Evolutionary conservation across 805 yeast genomes (phyloP).

Genomic region (Wickerhamiella azymoides): DNA sequence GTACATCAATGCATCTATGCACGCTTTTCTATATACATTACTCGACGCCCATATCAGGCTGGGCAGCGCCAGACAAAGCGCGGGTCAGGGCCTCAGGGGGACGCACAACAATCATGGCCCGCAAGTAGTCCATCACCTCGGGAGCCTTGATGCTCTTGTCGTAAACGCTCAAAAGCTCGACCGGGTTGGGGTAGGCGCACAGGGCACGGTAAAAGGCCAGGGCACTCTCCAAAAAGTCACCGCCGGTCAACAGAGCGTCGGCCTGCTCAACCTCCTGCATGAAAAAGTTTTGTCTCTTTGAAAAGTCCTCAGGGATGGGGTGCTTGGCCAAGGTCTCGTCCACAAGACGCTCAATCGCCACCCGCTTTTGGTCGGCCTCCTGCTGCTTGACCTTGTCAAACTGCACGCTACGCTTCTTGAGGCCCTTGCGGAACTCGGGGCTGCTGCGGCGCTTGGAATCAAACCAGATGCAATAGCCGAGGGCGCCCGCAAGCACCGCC

Average conservation of each 20-base stretch:
- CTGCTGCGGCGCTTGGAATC: conserved; percentile 84
- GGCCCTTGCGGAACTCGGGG: conserved; percentile 62
- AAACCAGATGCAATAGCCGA: conserved; percentile 65
- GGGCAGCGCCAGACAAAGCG: conserved; percentile 39
- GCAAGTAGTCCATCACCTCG: conserved; percentile 60
- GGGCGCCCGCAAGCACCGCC: conserved; percentile 22
- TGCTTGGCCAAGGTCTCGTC: conserved; percentile 48
- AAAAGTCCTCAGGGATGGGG: conserved; percentile 61
- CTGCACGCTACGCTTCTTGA: conserved; percentile 49
- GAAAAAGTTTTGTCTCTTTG: conserved; percentile 64
- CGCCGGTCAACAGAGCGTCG: conserved; percentile 64
- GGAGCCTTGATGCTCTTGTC: conserved; percentile 77
- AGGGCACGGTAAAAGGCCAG: conserved; percentile 85
- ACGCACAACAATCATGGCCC: conserved; percentile 76
- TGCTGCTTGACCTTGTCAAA: conserved; percentile 45
- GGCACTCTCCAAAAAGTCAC: conserved; percentile 56
- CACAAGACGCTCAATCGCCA: conserved; percentile 47
- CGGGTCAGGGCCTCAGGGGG: conserved; percentile 69
- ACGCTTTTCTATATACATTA: conserved; percentile 8
- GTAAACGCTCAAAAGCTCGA: conserved; percentile 77
- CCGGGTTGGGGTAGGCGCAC: conserved; percentile 87
- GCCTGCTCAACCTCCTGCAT: conserved; percentile 73
- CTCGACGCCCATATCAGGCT: conserved; percentile 8
- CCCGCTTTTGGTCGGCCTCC: conserved; percentile 40
- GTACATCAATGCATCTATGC: too few species aligned